Evolutionary conservation across 805 yeast species (phyloP).

Genomic region (Millerozyma acaciae): DNA sequence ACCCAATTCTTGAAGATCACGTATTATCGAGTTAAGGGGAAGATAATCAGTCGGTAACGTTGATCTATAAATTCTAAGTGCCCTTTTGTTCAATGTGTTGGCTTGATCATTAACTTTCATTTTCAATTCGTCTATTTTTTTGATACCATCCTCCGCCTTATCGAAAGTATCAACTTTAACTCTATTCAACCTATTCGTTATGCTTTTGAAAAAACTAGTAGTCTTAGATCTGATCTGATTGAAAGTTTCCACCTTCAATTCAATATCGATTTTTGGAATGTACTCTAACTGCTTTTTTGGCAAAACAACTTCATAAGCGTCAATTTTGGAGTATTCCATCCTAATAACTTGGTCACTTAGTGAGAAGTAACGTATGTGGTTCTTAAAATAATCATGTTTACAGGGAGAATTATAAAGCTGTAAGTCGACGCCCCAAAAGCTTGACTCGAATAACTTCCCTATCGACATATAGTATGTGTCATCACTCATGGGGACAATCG

Average conservation of each 20-base stretch:
- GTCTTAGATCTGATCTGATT: constrained; percentile 51
- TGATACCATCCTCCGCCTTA: constrained; percentile 64
- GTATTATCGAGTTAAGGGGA: constrained; percentile 62
- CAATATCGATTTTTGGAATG: constrained; percentile 67
- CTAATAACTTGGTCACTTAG: constrained; percentile 73
- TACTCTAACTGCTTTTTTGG: constrained; percentile 72
- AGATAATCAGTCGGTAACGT: constrained; percentile 65
- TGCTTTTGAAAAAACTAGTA: constrained; percentile 64
- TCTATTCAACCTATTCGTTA: constrained; percentile 62
- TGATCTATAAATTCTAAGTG: constrained; percentile 49
- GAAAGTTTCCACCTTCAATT: constrained; percentile 62
- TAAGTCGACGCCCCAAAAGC: constrained; percentile 60
- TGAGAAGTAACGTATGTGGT: constrained; percentile 82
- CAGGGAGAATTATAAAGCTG: constrained; percentile 42
- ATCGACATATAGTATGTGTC: constrained; percentile 87
- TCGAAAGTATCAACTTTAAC: constrained; percentile 76
- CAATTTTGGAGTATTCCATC: constrained; percentile 73
- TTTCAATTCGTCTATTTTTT: constrained; percentile 56
- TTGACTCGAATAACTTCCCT: constrained; percentile 86
- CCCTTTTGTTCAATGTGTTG: constrained; percentile 36
- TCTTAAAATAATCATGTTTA: constrained; percentile 73
- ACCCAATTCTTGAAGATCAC: constrained; percentile 75
- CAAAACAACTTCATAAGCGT: constrained; percentile 70
- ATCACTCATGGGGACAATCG: constrained; percentile 78
- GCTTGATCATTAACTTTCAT: constrained; percentile 50